Evolutionary conservation across 1,284 basidiomycete genomes (phyloP).

Genomic region (Malassezia equina): DNA sequence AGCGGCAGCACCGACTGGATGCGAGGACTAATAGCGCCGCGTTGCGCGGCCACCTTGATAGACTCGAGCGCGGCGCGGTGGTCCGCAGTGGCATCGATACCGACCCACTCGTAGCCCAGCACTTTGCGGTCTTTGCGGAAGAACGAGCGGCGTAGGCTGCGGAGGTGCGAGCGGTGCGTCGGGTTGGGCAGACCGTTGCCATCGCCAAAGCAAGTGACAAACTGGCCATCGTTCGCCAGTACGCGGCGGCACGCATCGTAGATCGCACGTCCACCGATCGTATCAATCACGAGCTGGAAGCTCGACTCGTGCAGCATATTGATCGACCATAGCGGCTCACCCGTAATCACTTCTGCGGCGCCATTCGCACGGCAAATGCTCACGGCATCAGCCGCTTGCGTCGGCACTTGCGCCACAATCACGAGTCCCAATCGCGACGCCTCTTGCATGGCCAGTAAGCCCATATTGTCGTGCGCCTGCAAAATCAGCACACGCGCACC

Average conservation of each 20-base stretch:
- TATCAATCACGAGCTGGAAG: constrained; percentile 48
- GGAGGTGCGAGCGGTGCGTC: constrained; percentile 41
- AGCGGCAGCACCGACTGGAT: constrained; percentile 40
- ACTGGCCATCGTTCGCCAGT: constrained; percentile 47
- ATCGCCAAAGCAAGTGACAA: constrained; percentile 47
- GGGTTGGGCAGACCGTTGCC: constrained; percentile 38
- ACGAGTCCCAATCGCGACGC: constrained; percentile 47
- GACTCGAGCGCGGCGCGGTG: constrained; percentile 39
- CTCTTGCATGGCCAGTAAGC: constrained; percentile 49
- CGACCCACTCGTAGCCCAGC: constrained; percentile 48
- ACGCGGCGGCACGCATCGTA: constrained; percentile 50
- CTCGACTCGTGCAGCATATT: constrained; percentile 49
- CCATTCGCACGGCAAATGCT: constrained; percentile 47
- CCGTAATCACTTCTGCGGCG: constrained; percentile 49
- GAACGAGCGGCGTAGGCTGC: constrained; percentile 47
- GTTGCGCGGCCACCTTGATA: constrained; percentile 34
- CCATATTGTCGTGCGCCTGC: constrained; percentile 50
- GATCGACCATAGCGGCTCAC: constrained; percentile 49
- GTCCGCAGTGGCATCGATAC: constrained; percentile 35
- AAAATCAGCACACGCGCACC: constrained; percentile 49
- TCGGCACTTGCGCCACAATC: constrained; percentile 49
- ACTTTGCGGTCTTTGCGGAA: constrained; percentile 50
- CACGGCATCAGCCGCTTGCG: constrained; percentile 42
- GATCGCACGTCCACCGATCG: constrained; percentile 40
- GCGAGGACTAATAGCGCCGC: constrained; percentile 39